Conservation (phyloP, 768 basidiomycete species). For the Russula olivacea region DNA sequence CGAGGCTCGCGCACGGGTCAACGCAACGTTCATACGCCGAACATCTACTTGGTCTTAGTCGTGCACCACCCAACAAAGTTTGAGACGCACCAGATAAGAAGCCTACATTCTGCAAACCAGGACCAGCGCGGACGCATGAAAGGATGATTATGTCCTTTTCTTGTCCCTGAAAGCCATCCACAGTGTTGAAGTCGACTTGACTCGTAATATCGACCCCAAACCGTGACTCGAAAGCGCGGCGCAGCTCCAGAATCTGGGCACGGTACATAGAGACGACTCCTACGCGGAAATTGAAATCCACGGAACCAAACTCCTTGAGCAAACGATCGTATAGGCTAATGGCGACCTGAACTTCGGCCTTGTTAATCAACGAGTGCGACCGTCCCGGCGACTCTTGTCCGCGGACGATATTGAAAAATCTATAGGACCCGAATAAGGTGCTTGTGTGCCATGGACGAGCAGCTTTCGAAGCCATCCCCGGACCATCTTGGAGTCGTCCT, state of each 20-base stretch:
- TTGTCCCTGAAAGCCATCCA: constrained; percentile 98
- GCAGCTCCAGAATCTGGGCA: constrained; percentile 76
- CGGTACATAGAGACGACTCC: constrained; percentile 92
- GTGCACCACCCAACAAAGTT: background rate
- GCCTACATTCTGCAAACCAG: constrained; percentile 74
- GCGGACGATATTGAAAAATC: constrained; percentile 74
- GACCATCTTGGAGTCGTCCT: constrained; percentile 75
- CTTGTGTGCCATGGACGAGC: constrained; percentile 79
- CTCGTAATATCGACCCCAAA: constrained; percentile 68
- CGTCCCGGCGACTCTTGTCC: constrained; percentile 58
- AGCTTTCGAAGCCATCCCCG: constrained; percentile 80
- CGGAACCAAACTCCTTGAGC: constrained; percentile 49
- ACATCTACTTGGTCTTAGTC: constrained; percentile 41
- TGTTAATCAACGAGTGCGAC: constrained; percentile 73
- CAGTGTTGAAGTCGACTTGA: constrained; percentile 90
- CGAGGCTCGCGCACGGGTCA: constrained; percentile 94
- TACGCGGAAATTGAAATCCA: constrained; percentile 50
- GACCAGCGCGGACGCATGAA: constrained; percentile 92
- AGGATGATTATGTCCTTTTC: constrained; percentile 98
- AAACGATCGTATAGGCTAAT: constrained; percentile 72
- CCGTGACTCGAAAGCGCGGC: constrained; percentile 55
- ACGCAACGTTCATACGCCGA: constrained; percentile 96
- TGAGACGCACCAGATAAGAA: constrained; percentile 67
- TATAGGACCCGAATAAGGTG: constrained; percentile 75
- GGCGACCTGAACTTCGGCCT: constrained; percentile 66